A percentile compares a stretch with the other conserved stretches of the same genome.
Evolutionary conservation across 73 alveolate species (phyloP).

Genomic region (Durusdinium trenchii): DNA sequence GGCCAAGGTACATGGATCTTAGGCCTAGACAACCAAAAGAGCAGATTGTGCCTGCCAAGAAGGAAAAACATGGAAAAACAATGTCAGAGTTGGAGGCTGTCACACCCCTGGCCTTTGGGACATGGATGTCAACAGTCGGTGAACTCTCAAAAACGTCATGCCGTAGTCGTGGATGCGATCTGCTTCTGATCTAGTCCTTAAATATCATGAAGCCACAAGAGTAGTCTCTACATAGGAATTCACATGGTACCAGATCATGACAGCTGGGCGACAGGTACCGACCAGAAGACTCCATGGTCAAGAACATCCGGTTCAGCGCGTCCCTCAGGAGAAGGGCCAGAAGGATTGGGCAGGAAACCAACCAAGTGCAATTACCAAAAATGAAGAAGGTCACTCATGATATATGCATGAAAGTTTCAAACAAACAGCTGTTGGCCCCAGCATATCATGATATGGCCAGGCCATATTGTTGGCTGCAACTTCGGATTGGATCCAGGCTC

Average conservation of each 20-base stretch:
- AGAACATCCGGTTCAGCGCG: conserved; percentile 7
- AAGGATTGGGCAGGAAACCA: background rate
- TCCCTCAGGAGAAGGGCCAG: background rate
- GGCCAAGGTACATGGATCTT: conserved; percentile 15
- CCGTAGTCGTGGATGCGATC: background rate
- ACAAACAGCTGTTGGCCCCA: conserved; percentile 6
- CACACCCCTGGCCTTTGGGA: conserved; percentile 7
- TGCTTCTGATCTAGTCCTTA: conserved; percentile 1
- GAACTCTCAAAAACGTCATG: conserved; percentile 13
- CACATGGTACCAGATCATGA: background rate
- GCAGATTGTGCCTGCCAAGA: conserved; percentile 13
- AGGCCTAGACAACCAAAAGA: conserved; percentile 4
- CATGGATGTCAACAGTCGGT: background rate
- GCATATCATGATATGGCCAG: conserved; percentile 46
- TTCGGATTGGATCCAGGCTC: conserved; percentile 30
- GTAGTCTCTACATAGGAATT: background rate
- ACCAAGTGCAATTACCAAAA: no score
- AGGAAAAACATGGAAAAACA: background rate
- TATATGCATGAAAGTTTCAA: background rate
- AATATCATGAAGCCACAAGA: background rate
- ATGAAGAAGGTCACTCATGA: background rate
- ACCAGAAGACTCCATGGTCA: conserved; percentile 5
- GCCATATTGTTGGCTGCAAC: background rate
- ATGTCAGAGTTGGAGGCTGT: background rate
- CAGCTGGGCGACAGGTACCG: conserved; percentile 38